Conservation (phyloP, 73 alveolate genomes). For the Blepharisma stoltei region DNA sequence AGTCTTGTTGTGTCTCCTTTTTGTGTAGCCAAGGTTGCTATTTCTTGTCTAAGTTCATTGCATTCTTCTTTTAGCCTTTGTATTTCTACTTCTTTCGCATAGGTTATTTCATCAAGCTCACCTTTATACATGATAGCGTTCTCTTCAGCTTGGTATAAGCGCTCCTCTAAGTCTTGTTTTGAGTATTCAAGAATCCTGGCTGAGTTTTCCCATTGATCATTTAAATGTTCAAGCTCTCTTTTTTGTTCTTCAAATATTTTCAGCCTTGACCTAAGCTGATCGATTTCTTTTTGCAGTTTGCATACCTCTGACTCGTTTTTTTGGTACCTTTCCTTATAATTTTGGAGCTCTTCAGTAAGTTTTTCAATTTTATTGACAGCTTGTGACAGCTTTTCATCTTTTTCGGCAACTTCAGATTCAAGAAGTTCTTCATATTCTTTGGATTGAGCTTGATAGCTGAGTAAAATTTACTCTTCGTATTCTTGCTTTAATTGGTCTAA, state of each 20-base stretch:
- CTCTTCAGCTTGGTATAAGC: slow-evolving; percentile 23
- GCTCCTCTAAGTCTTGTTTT: slow-evolving; percentile 10
- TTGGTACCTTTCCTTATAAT: not conserved
- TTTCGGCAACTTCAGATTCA: slow-evolving; percentile 23
- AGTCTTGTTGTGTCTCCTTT: too few relatives aligned
- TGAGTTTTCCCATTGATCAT: slow-evolving; percentile 31
- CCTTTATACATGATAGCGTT: slow-evolving; percentile 31
- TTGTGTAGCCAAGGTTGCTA: not conserved
- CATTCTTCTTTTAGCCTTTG: slow-evolving; percentile 26
- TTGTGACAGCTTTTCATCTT: slow-evolving; percentile 11
- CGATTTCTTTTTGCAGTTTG: slow-evolving; percentile 13
- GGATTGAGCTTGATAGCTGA: not conserved
- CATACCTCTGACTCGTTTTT: slow-evolving; percentile 23
- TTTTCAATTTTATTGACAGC: not conserved
- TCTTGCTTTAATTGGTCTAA: too few relatives aligned
- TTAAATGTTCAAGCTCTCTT: slow-evolving; percentile 26
- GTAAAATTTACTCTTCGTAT: too few relatives aligned
- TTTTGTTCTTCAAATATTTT: slow-evolving; percentile 6
- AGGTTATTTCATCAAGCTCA: slow-evolving; percentile 22
- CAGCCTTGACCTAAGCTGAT: not conserved
- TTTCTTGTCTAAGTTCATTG: slow-evolving; percentile 26
- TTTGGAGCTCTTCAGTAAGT: not conserved
- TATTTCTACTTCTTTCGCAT: slow-evolving; percentile 28
- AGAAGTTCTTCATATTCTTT: slow-evolving; percentile 9
- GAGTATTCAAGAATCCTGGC: slow-evolving; percentile 27